Conservation (phyloP, 345 rosid genomes). For the Brassica carinata region DNA sequence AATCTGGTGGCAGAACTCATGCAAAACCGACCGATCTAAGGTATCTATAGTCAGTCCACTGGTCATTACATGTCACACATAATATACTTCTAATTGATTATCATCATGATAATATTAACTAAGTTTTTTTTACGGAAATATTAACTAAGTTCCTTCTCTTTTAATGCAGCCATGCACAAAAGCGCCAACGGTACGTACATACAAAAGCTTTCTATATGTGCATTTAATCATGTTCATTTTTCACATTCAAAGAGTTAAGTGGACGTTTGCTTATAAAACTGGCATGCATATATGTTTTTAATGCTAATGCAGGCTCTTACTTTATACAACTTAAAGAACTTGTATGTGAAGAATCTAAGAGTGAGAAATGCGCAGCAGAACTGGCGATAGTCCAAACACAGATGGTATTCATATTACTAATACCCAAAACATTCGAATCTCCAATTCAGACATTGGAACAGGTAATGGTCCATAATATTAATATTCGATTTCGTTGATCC, state of each 20-base stretch:
- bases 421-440: constrained; percentile 60
- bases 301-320: constrained; percentile 63
- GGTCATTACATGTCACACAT: not conserved
- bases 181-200: constrained; percentile 76
- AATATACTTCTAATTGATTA: not conserved
- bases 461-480: constrained; percentile 59
- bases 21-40: constrained; percentile 65
- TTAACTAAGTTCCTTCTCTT: not conserved
- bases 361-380: constrained; percentile 60
- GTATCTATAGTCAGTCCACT: constrained; percentile 37
- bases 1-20: constrained; percentile 89
- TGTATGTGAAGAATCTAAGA: constrained; percentile 53
- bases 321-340: constrained; percentile 53
- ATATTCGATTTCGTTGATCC: constrained; percentile 34
- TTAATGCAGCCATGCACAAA: constrained; percentile 74
- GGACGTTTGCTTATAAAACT: constrained; percentile 43
- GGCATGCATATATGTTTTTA: constrained; percentile 22
- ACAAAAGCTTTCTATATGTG: not conserved
- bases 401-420: constrained; percentile 81
- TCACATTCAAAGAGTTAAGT: constrained; percentile 43
- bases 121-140: not conserved
- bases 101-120: constrained; percentile 11
- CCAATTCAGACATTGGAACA: constrained; percentile 56
- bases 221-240: too few species aligned
- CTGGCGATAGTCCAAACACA: constrained; percentile 74